Evolutionary conservation across 106 monocot genomes (phyloP), one percentile per base, ranked within the genome.

Genomic region (Platanthera zijinensis): DNA sequence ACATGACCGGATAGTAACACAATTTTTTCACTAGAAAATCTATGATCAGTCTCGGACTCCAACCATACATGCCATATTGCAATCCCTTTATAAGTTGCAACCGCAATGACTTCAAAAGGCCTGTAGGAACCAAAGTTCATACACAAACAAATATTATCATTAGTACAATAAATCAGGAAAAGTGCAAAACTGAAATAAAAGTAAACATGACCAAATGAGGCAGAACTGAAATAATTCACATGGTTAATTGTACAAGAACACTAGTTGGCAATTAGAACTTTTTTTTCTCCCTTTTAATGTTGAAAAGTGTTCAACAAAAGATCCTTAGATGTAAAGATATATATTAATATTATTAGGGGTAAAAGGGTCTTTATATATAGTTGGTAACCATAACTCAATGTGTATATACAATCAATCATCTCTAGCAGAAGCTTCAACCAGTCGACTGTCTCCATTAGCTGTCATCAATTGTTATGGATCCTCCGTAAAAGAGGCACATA

Each of bases 71-170:
- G 86, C 97, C 97, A 97, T 80, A 97, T 91, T 71, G 86, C 87
- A 75, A 97, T 94, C 8, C 93, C 91, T 72, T 91, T 97, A 82
- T 80, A 91, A 61, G 89, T 89, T 70, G 94, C 89, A 85, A 97
- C 86, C 51, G 91, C 89, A 80, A 97, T 86, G 30, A 91, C 76
- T 66, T 97, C 97, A 76, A 86, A 97, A 59, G 95, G 88, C 84
- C 95, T 95, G 57, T 74, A 82, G 10, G 53, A 73, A 47, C 57
- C 50, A 50, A 77, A 7, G 14, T 12, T 69, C 59, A 14, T 56
- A 56, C 8, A 56, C 21, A 61, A 61, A 61, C 18, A 19, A 61
- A 19, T 61, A 61, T 18, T 21, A 21, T 21, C 57, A 57, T 57
- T 6, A 57, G 57, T 17, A 57, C 4, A 17, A 57, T n/a, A 3